Base-by-base conservation (phyloP, 768 basidiomycete species). In the Serpula lacrymans region DNA sequence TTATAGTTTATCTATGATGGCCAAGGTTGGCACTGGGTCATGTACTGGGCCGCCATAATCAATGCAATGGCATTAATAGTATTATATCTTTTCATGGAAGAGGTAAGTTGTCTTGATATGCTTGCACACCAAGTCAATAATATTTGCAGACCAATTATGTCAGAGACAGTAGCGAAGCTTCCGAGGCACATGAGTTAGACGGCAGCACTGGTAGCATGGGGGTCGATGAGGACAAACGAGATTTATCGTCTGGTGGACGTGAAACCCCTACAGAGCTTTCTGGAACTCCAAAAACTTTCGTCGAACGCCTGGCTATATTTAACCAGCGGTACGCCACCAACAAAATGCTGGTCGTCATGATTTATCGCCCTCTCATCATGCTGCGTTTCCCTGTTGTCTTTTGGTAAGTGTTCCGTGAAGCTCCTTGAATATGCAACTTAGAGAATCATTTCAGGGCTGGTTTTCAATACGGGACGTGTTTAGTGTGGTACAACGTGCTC, bases 401-500 rank as follows among this genome's bases (percentile, higher is more conserved):
- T 31, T 52, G 51, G 51, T 41, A 22, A 35, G 41, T 23, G 16
- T 20, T 13, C 8, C n/a, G 20, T 33, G 6, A 2, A 8, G 7
- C 33, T 20, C n/a, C n/a, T n/a, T n/a, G n/a, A n/a, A n/a, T n/a
- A n/a, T n/a, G n/a, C n/a, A n/a, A n/a, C n/a, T n/a, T n/a, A n/a
- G n/a, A n/a, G n/a, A n/a, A 10, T 12, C 14, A 35, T 14, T 18
- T n/a, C 6, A 54, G 47, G 52, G 48, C 49, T 33, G 48, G 48
- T 21, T 54, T 54, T 27, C 52, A 50, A 29, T 54, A 54, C 23
- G 53, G 53, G 6, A 37, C 41, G 2, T 45, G 45, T 43, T 43
- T 54, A 8, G 48, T 53, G 33, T 54, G 52, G 52, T 54, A 51
- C 27, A 54, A 54, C 18, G 52, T 54, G 7, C 46, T 54, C 28